Evolutionary conservation across 805 yeast genomes (phyloP), one percentile per base, ranked within the genome.

Genomic region (Hanseniaspora mollemarum): DNA sequence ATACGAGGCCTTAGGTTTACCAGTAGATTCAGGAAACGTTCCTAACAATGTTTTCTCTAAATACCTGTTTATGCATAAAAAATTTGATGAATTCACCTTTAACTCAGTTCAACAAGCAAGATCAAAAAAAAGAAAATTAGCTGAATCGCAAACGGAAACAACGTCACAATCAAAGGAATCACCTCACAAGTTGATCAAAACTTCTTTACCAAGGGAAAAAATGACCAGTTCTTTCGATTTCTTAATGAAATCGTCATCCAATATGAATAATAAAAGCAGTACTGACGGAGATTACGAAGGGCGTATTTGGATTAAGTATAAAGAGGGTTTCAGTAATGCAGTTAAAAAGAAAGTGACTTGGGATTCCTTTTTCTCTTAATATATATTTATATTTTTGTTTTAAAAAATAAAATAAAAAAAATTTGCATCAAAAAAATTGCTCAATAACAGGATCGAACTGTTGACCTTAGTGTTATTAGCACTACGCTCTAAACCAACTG

Each of bases 291-390:
- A 50, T 45, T 65, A 57, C 46, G 67, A 55, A 38, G 60, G 64
- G 28, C 67, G 77, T 58, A 72, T 78, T 42, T 87, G 96, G 96
- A 84, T 87, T n/a, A 86, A 83, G 60, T 87, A 81, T 61, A 83
- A 83, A 55, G 96, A 87, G 65, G 96, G 96, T 0, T 87, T 82
- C 60, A 83, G 94, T 4, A 83, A 86, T 63, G 96, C 96, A 0
- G 96, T 87, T 1, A 68, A 94, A 31, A 86, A 85, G 59, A 83
- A 81, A 49, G 77, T 87, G 22, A 76, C 80, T 19, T 88, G 95
- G 95, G 62, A 67, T 7, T 81, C 76, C 50, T 63, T 87, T 22
- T 84, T 85, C 81, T 56, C 26, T 8, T 46, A 22, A 21, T 28
- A 9, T 31, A 38, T 31, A 38, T 37, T 33, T n/a, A 3, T n/a